Percentiles rank a stretch among this genome's conserved stretches.
Conservation (phyloP, 1,139 yeast genomes). For the Lodderomyces orthopsilosis region DNA sequence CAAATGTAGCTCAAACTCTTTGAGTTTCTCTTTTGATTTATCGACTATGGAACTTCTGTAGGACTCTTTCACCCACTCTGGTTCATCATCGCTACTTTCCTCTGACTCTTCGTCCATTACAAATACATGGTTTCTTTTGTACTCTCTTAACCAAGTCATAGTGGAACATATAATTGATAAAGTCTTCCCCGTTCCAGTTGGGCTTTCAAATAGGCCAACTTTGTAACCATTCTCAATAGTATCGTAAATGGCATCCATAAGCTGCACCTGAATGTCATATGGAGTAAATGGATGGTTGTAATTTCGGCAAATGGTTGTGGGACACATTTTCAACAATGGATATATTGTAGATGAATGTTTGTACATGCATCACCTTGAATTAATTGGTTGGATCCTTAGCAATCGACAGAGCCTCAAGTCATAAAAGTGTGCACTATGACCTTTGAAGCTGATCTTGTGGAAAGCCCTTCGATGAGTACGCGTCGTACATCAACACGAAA, state of each 20-base stretch:
- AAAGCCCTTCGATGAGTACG: too few species aligned
- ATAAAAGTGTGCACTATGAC: too few species aligned
- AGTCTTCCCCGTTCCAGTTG: slow-evolving; percentile 95
- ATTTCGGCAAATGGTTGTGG: neutral
- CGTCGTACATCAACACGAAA: neutral
- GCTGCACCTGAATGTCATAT: slow-evolving; percentile 70
- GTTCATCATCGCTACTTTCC: slow-evolving; percentile 49
- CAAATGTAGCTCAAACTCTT: slow-evolving; percentile 42
- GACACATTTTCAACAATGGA: neutral
- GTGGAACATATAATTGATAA: slow-evolving; percentile 82
- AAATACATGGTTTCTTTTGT: slow-evolving; percentile 32
- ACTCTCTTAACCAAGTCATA: slow-evolving; percentile 78
- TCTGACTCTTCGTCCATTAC: slow-evolving; percentile 21
- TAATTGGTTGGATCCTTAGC: too few species aligned
- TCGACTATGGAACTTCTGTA: slow-evolving; percentile 34
- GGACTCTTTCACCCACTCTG: slow-evolving; percentile 57
- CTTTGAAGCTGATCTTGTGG: too few species aligned
- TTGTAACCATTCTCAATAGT: slow-evolving; percentile 58
- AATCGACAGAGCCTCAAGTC: too few species aligned
- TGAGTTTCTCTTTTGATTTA: slow-evolving; percentile 27
- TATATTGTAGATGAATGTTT: neutral
- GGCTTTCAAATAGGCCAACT: slow-evolving; percentile 85
- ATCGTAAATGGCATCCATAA: slow-evolving; percentile 73
- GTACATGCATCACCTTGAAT: neutral
- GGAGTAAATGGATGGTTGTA: slow-evolving; percentile 82